Evolutionary conservation across 2,329 filamentous ascomycete species (phyloP).

Genomic region (Gremmenia infestans): DNA sequence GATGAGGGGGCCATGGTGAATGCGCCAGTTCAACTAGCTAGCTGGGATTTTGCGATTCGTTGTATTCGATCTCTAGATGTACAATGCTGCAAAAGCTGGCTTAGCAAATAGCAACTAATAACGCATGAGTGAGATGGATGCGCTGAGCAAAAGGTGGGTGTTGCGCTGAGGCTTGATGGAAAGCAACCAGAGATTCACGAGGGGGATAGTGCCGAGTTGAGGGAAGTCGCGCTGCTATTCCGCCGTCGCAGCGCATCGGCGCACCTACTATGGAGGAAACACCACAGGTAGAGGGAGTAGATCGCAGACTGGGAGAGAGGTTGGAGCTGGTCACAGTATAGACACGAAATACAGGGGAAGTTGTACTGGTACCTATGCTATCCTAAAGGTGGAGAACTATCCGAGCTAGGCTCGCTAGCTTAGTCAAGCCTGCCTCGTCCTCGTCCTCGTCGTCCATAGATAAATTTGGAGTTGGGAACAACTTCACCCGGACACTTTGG

Average conservation of each 20-base stretch:
- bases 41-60: background rate
- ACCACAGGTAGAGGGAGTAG: background rate
- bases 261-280: background rate
- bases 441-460: too few relatives aligned
- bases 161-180: background rate
- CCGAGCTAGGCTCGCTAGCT: too few relatives aligned
- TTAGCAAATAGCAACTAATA: background rate
- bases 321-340: too few relatives aligned
- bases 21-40: background rate
- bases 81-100: background rate
- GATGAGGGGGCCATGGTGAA: slow-evolving; percentile 65
- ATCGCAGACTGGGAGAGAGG: too few relatives aligned
- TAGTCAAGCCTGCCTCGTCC: too few relatives aligned
- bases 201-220: background rate
- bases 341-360: too few relatives aligned
- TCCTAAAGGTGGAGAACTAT: background rate
- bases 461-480: too few relatives aligned
- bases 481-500: too few relatives aligned
- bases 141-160: background rate
- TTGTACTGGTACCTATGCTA: too few relatives aligned
- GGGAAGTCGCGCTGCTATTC: background rate
- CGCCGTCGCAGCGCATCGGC: background rate
- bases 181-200: background rate
- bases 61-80: background rate
- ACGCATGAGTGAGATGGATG: background rate